Evolutionary conservation across 2,329 filamentous ascomycete genomes (phyloP), one percentile per base, ranked within the genome.

Genomic region (Clarireedia monteithiana): DNA sequence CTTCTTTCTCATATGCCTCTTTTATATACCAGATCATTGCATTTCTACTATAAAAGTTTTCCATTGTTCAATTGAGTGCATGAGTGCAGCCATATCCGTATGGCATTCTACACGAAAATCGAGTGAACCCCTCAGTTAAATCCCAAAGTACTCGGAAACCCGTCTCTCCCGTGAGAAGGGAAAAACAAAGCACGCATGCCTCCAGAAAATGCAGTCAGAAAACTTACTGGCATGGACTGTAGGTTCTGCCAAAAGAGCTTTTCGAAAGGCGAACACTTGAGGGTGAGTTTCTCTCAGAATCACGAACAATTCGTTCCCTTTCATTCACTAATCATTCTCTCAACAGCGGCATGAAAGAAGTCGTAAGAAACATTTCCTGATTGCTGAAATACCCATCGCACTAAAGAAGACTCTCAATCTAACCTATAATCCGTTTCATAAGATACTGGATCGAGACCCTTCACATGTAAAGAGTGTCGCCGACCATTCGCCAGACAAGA

Each of bases 401-500:
- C 6, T 9, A 4, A 6, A 9, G 7, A 70, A 67, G 71, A 55
- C 34, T 38, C 36, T 17, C 34, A 51, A 48, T 34, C 30, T 34
- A 39, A 57, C 20, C 30, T 34, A 34, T 34, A 34, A 5, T 6
- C 39, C 40, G 20, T 17, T 20, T 17, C 17, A 20, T 48, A 61
- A 62, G 60, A 60, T 57, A 61, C 59, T n/a, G 60, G 59, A 20
- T 58, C 47, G 20, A 51, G 59, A 23, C 73, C 73, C 17, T 75
- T 70, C 53, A 63, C 68, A 48, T 75, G 73, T 60, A 71, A 69
- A 62, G 64, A 70, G 50, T 74, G 73, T 58, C 63, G 65, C 17
- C 65, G 73, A 47, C 68, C 72, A 4, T 75, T 75, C 63, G 70
- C 71, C 17, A 68, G 73, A 47, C 71, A 74, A 59, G 73, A 75